Base-by-base conservation (phyloP, 371 early-diverging fungal species). In the Apophysomyces trapeziformis region DNA sequence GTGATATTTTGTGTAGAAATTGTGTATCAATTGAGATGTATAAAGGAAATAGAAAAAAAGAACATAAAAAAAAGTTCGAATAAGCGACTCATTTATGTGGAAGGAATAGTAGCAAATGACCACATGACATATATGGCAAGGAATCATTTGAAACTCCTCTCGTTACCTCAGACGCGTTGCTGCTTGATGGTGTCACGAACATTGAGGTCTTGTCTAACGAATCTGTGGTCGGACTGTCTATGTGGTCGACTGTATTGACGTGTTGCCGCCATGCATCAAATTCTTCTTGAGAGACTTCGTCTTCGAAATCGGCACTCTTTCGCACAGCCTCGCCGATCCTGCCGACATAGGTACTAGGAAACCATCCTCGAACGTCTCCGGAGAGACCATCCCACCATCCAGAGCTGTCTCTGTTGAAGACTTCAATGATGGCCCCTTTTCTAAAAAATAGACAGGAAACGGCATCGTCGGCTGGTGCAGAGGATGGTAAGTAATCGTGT, bases 381-480 rank as follows among this genome's bases (percentile, higher is more conserved):
- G 72, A 77, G 21, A 69, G 60, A n/a, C 84, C 84, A 63, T 84
- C 84, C 84, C 84, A 84, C 84, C 84, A 84, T 14, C 84, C 84
- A 60, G 82, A 82, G 43, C 68, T 64, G 45, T 82, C 82, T 61
- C 80, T 65, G 50, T 75, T 80, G 41, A 80, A 77, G 0, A 84
- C 82, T 70, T 84, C 80, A 45, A 84, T 84, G 70, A 82, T 84
- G 36, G 80, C 70, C 6, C 84, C 84, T 45, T 78, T 76, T 38
- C 72, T 72, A 32, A 83, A 83, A 57, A 75, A 78, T 16, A 83
- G 46, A 39, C 80, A 83, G 7, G 74, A 72, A 2, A 71, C 79
- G 4, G 75, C 63, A 16, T 80, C 75, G 35, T 79, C 76, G 35
- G 74, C 68, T 16, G 74, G 73, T 35, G 74, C 66, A 59, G 77